These are phyloP conservation scores for Zarea fungicola DNA, from an alignment of 2,329 filamentous ascomycete genomes.

Conservation along the genomic window DNA sequence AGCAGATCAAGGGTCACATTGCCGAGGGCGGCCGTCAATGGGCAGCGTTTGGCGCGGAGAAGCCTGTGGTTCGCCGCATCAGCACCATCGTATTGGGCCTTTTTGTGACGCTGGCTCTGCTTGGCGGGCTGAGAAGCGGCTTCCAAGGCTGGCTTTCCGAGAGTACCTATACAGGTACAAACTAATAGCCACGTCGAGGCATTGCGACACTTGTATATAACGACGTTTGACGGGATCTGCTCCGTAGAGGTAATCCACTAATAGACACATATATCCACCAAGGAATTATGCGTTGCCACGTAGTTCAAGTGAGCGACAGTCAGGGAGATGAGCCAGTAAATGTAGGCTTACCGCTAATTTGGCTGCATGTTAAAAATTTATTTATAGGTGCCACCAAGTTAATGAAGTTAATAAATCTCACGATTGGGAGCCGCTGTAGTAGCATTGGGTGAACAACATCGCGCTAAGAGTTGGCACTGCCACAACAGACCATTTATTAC, in stretches of 20 bases:
- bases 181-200: too few species aligned
- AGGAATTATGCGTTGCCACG: too few species aligned
- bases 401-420: neutral
- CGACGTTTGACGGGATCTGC: too few species aligned
- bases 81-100: slow-evolving; percentile 36
- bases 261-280: too few species aligned
- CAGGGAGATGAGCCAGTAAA: too few species aligned
- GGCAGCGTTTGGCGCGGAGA: slow-evolving; percentile 68
- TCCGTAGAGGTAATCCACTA: too few species aligned
- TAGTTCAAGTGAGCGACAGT: too few species aligned
- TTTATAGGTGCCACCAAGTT: neutral
- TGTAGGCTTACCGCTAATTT: too few species aligned
- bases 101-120: neutral
- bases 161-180: too few species aligned
- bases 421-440: neutral
- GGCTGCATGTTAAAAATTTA: too few species aligned
- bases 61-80: slow-evolving; percentile 64
- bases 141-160: neutral
- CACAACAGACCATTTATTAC: neutral
- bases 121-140: neutral
- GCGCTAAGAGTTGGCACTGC: slow-evolving; percentile 1
- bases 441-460: neutral
- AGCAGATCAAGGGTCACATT: slow-evolving; percentile 69
- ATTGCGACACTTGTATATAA: too few species aligned
- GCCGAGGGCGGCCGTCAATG: slow-evolving; percentile 62